These are phyloP conservation scores for Mollisia scopiformis DNA, from an alignment of 2,329 filamentous ascomycete species.

Conservation along the genomic window DNA sequence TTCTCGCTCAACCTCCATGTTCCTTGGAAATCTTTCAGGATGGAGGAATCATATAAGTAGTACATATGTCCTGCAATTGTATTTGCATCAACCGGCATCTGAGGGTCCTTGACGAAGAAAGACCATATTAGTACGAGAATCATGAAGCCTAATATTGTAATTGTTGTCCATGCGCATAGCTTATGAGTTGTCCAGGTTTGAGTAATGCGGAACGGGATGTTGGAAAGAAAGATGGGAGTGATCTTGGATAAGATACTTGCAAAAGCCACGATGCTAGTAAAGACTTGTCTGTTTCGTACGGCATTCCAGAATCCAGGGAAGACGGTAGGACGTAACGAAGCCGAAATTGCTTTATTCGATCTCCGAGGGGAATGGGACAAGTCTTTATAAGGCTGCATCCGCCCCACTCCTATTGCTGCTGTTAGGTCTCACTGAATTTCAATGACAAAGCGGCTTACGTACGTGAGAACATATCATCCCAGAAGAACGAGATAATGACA, in stretches of 20 bases:
- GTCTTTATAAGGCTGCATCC: not conserved
- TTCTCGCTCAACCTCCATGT: not conserved
- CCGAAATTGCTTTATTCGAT: not conserved
- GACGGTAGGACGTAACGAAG: not conserved
- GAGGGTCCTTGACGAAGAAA: not conserved
- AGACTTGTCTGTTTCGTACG: not conserved
- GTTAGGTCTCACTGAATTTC: not conserved
- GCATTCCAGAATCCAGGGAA: constrained; percentile 1
- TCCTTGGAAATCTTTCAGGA: constrained; percentile 2
- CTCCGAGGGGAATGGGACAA: not conserved
- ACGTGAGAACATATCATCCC: constrained; percentile 4
- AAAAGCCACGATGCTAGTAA: not conserved
- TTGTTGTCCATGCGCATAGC: constrained; percentile 1
- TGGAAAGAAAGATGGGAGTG: not conserved
- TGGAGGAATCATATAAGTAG: not conserved
- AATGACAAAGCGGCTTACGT: not conserved
- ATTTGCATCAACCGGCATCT: not conserved
- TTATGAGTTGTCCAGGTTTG: constrained; percentile 3
- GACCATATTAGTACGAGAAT: constrained; percentile 2
- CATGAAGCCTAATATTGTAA: not conserved
- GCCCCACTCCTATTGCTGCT: not conserved
- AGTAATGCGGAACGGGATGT: not conserved
- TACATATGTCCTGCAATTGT: constrained; percentile 1
- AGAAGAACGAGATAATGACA: constrained; percentile 7
- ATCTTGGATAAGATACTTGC: not conserved